phyloP scores from a whole-genome alignment of 805 yeast species.

The Dipodascus albidus region DNA sequence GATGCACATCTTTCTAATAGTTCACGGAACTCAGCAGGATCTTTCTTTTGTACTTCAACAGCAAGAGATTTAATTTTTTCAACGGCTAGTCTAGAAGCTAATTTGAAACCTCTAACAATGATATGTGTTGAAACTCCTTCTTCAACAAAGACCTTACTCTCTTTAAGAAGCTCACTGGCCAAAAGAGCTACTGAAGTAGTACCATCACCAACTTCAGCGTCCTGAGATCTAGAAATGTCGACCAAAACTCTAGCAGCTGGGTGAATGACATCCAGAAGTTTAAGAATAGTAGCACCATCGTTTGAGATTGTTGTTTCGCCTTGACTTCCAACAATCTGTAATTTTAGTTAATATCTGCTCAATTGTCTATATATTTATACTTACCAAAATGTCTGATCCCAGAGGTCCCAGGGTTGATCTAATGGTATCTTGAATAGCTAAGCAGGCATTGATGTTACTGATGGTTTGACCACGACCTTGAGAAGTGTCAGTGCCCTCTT shows the following conservation, averaged over 20 bases:
- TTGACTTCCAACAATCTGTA: conserved; percentile 65
- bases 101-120: conserved; percentile 77
- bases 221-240: conserved; percentile 91
- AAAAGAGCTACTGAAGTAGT: conserved; percentile 92
- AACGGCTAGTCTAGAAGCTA: conserved; percentile 69
- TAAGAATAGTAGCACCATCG: conserved; percentile 95
- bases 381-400: conserved; percentile 71
- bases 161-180: conserved; percentile 83
- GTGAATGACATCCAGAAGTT: conserved; percentile 86
- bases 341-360: neutral
- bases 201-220: conserved; percentile 97
- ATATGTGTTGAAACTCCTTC: conserved; percentile 92
- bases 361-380: neutral
- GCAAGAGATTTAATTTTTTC: conserved; percentile 63
- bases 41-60: conserved; percentile 48
- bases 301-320: conserved; percentile 93
- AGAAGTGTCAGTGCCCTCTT: conserved; percentile 95
- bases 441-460: conserved; percentile 91
- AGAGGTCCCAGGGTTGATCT: conserved; percentile 94
- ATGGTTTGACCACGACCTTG: conserved; percentile 96
- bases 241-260: conserved; percentile 97
- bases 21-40: conserved; percentile 50
- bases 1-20: conserved; percentile 85
- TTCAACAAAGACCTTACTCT: conserved; percentile 81
- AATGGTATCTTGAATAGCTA: conserved; percentile 92